Evolutionary conservation across 2,329 filamentous ascomycete species (phyloP), one percentile per base, ranked within the genome.

Genomic region (Boeremia exigua): DNA sequence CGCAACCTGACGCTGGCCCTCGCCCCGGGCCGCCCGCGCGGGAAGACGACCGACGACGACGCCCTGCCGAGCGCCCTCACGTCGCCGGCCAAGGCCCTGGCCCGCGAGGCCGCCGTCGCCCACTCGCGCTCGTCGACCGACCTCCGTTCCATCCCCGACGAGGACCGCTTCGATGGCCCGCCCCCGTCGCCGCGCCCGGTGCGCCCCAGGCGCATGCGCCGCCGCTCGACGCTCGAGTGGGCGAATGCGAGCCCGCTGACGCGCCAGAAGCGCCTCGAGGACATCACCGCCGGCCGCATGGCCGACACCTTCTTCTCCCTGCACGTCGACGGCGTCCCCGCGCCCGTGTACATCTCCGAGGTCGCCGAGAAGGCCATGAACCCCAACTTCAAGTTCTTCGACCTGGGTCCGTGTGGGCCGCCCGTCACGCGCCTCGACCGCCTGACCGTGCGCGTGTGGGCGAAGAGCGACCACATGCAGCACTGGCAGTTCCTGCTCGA

Each of bases 261-360:
- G 12, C 76, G 92, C 50, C 92, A 96, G 79, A 87, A 86, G 74
- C 88, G 87, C 71, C 79, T 96, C 37, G 90, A 95, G 73, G 83
- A 88, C 62, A 84, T 91, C 7, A 85, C 90, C 27, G 86, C 87
- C 48, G 85, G 82, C 65, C 83, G 86, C 47, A 87, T 95, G 76
- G 91, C 88, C n/a, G 90, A 97, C 76, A 87, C 88, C 14, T 97
- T 96, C 82, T 95, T 96, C 75, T 90, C 91, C 2, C 72, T 97
- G 47, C 93, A 97, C 74, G 84, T 88, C 40, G 79, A 84, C 1
- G 84, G 78, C 3, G 77, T 86, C 47, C 70, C 62, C 11, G 88
- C 91, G 14, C 92, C 94, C 0, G 78, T 97, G n/a, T 97, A 97
- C 73, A 85, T 96, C 66, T 96, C 92, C 69, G 94, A 98, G 77